Base-by-base conservation (phyloP, 2,329 filamentous ascomycete genomes). In the Fusarium redolens region DNA sequence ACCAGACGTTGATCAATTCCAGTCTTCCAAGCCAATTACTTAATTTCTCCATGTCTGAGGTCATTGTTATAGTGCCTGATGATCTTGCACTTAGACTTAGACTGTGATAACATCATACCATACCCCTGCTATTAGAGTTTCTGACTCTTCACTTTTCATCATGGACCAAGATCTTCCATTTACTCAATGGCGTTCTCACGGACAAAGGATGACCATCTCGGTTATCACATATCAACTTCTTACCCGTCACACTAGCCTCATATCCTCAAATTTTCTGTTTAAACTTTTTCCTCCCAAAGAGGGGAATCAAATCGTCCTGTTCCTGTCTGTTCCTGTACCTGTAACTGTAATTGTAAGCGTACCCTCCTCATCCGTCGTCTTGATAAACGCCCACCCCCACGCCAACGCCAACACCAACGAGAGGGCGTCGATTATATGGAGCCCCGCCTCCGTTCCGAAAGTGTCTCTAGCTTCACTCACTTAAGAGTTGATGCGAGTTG, bases 1-100 rank as follows among this genome's bases (percentile, higher is more conserved):
- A 38, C 30, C 18, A 30, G 38, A 51, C n/a, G 61, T 37, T 68
- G 71, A 73, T 73, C 71, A 71, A 71, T 73, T 73, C 61, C 70
- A 48, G 65, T 50, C 14, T 25, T 35, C 13, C 25, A 41, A 51
- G 48, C 33, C 44, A 25, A 38, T 38, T 47, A 35, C 47, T 48
- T 14, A 35, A 28, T 43, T 54, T 41, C 52, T 35, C 38, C 62
- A 52, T 52, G 37, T 63, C 54, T 69, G 71, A 76, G 71, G 47
- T 68, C 70, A 70, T 55, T 54, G 54, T 31, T 61, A 17, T 41
- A 73, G 65, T 70, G 54, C 62, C 73, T 74, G 70, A 68, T 71
- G 72, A 67, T 74, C 67, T 45, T 47, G 37, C n/a, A 37, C 15
- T 31, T 28, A 15, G 8, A 35, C 48, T 35, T 25, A 35, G 31